phyloP scores from a whole-genome alignment of 352 stramenopile genomes.

The Pythium coloratum region DNA sequence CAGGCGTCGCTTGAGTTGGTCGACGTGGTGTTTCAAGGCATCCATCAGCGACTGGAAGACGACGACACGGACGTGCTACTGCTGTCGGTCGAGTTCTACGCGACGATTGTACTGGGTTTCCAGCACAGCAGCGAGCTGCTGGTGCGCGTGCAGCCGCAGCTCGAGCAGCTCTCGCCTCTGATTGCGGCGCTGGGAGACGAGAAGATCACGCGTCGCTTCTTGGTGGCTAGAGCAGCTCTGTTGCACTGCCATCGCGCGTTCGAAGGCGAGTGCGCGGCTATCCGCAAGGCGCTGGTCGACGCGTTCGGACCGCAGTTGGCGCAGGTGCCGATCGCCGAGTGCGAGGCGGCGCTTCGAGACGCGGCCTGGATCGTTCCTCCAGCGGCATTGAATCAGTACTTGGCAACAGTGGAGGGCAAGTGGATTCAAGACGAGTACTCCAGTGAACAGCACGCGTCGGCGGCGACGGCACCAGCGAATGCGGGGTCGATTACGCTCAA shows the following conservation, averaged over 20 bases:
- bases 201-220: constrained; percentile 22
- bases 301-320: constrained; percentile 39
- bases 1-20: constrained; percentile 41
- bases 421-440: constrained; percentile 79
- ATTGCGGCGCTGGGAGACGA: constrained; percentile 37
- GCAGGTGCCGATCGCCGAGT: constrained; percentile 21
- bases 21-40: constrained; percentile 35
- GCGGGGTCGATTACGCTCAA: constrained; percentile 68
- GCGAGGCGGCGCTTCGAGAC: constrained; percentile 39
- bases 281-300: constrained; percentile 41
- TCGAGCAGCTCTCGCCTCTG: constrained; percentile 45
- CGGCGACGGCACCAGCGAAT: constrained; percentile 40
- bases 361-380: constrained; percentile 63
- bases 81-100: constrained; percentile 46
- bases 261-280: constrained; percentile 47
- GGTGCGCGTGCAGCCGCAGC: constrained; percentile 37
- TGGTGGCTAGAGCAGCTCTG: constrained; percentile 49
- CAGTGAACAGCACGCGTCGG: constrained; percentile 50
- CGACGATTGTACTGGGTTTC: constrained; percentile 67
- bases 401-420: constrained; percentile 74
- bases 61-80: constrained; percentile 21
- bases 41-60: constrained; percentile 36
- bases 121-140: constrained; percentile 76
- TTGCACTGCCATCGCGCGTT: constrained; percentile 70
- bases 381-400: constrained; percentile 37